Conservation (phyloP, 148 eudicot species). For the Arctostaphylos glauca region DNA sequence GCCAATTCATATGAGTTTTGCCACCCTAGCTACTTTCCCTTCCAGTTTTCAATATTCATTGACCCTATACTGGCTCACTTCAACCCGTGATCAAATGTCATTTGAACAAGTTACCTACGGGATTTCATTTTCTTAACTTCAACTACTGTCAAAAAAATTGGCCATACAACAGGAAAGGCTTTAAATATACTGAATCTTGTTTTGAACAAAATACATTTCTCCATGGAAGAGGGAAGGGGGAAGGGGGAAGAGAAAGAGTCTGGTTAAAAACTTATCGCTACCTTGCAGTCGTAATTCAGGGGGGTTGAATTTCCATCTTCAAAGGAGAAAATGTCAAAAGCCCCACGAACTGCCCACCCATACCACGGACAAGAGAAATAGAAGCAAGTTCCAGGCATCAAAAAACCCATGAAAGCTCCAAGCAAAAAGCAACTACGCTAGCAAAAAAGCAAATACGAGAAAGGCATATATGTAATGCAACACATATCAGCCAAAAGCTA, state of each 20-base stretch:
- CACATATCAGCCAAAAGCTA: conserved; percentile 1
- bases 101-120: background rate
- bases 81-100: background rate
- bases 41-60: background rate
- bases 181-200: background rate
- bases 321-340: background rate
- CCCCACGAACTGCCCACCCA: background rate
- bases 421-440: conserved; percentile 6
- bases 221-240: background rate
- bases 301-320: background rate
- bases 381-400: background rate
- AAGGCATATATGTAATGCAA: background rate
- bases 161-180: background rate
- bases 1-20: conserved; percentile 4
- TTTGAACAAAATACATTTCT: background rate
- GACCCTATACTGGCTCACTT: background rate
- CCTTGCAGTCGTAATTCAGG: background rate
- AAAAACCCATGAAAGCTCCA: background rate
- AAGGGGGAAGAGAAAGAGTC: background rate
- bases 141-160: background rate
- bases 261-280: background rate
- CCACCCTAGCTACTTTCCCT: background rate
- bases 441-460: background rate
- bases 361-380: background rate
- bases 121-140: conserved; percentile 1